Percentiles rank a stretch among this genome's conserved stretches.
phyloP scores from a whole-genome alignment of 257 asterid species.

The Schizonepeta tenuifolia region DNA sequence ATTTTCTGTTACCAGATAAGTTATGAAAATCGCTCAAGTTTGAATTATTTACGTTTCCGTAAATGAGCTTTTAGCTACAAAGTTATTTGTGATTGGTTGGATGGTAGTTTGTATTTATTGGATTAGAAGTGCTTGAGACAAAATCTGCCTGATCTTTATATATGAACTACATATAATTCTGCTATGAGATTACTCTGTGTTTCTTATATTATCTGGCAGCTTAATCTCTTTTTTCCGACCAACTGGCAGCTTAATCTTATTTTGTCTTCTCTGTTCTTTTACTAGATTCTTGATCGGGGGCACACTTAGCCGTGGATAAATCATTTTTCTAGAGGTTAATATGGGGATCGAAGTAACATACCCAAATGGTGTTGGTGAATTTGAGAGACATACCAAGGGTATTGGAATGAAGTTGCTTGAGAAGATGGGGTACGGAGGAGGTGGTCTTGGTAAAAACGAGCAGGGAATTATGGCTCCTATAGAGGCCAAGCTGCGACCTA shows the following conservation, averaged over 20 bases:
- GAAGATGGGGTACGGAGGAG: constrained; percentile 94
- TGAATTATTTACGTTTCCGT: constrained; percentile 9
- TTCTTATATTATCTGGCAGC: not conserved
- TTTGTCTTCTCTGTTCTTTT: not conserved
- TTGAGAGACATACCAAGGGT: constrained; percentile 81
- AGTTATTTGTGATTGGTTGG: constrained; percentile 17
- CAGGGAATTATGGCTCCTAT: constrained; percentile 88
- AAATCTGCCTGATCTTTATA: not conserved
- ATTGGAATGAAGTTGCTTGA: constrained; percentile 75
- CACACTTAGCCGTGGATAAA: no score
- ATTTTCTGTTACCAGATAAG: not conserved
- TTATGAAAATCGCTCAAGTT: not conserved
- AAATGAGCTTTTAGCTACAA: not conserved
- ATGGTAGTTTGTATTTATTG: not conserved
- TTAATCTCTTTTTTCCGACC: no score
- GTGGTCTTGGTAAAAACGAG: constrained; percentile 84
- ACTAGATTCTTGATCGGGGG: not conserved
- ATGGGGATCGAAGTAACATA: no score
- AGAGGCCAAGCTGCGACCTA: constrained; percentile 80
- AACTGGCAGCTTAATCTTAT: not conserved
- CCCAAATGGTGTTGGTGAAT: constrained; percentile 59
- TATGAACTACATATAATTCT: constrained; percentile 6
- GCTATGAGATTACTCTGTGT: constrained; percentile 1
- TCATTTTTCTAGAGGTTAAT: no score
- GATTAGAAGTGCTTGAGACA: constrained; percentile 1